Conservation (phyloP, 148 eudicot species). For the Chenopodium album region DNA sequence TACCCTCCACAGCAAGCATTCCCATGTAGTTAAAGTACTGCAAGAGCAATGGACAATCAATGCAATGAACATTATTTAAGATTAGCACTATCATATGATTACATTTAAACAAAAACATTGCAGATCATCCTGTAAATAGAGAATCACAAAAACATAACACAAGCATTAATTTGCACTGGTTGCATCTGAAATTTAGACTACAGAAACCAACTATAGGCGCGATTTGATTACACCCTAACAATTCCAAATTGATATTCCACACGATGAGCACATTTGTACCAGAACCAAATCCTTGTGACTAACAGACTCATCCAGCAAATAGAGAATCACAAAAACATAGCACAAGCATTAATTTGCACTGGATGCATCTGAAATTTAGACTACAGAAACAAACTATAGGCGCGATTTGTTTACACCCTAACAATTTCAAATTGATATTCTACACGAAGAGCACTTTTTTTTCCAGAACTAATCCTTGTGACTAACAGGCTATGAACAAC, state of each 20-base stretch:
- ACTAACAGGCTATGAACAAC: neutral
- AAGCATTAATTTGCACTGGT: neutral
- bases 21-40: conserved; percentile 99
- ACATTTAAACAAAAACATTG: neutral
- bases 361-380: neutral
- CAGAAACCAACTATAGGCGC: neutral
- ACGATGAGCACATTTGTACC: neutral
- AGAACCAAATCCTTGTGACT: neutral
- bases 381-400: neutral
- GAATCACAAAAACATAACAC: neutral
- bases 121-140: neutral
- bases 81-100: neutral
- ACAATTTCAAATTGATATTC: neutral
- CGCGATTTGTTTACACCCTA: neutral
- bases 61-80: neutral
- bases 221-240: neutral
- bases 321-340: neutral
- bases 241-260: neutral
- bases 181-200: neutral
- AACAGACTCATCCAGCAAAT: neutral
- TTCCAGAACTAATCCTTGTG: neutral
- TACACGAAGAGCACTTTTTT: neutral
- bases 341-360: neutral
- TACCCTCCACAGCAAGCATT: conserved; percentile 93
- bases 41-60: neutral